Base-by-base conservation (phyloP, 805 yeast species). In the Candida ipomoeae region DNA sequence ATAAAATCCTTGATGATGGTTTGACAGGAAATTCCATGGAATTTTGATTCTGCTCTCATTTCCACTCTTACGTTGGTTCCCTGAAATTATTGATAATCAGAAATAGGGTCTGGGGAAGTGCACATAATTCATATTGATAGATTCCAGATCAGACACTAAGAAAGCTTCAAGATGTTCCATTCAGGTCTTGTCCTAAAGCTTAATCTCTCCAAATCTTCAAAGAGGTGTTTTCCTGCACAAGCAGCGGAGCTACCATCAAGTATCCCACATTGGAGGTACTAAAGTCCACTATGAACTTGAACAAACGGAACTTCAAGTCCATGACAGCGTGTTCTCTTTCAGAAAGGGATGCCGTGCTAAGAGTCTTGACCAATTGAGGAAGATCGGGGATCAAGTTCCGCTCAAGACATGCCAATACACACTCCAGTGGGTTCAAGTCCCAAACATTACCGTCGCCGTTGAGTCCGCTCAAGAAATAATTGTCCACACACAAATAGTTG, bases 401-500 rank as follows among this genome's bases (percentile, higher is more conserved):
- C 52, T 81, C 83, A 38, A 82, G 56, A 54, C 86, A 78, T 6
- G 81, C 77, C 41, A 71, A 64, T 2, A 82, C 66, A 34, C 84
- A 60, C 61, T 85, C 90, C 51, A 70, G 70, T 29, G 69, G 66
- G 34, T 70, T 63, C 49, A 85, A 57, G 40, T 66, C 62, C 75
- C 81, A 74, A 0, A 81, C 69, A 38, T 71, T 71, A 5, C 76
- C 77, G 14, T 57, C 56, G 3, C 66, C 66, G 51, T 70, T 70
- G 33, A 65, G 54, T 1, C 76, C 77, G 34, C 64, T 53, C 36
- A 73, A 55, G 51, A 62, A 73, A 55, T 77, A 78, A 62, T 84
- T 82, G 57, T 84, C 86, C 23, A 82, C 78, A 23, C 63, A 61
- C 47, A 81, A 66, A 54, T 71, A 78, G 52, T 71, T 78, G 63